Base-by-base conservation (phyloP, 1,284 basidiomycete species). In the Cerioporus squamosus region DNA sequence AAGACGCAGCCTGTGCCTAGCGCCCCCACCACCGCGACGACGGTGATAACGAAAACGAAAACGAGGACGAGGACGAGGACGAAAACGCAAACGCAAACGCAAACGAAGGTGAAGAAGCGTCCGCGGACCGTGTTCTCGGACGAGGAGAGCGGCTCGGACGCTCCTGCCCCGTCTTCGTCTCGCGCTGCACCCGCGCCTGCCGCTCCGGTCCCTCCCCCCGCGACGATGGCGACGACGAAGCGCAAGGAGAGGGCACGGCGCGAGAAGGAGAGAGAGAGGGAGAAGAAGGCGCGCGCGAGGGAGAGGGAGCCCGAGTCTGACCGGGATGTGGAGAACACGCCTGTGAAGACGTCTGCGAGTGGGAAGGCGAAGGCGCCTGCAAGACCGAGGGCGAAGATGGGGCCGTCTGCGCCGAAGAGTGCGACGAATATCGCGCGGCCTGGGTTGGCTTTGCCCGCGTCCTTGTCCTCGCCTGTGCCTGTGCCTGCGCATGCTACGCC, bases 391-490 rank as follows among this genome's bases (percentile, higher is more conserved):
- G 18, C 45, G 44, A 38, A 36, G 12, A 14, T n/a, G n/a, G n/a
- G n/a, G n/a, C n/a, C 45, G 3, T 38, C 50, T 10, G 50, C 62
- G 6, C 59, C 57, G 31, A 54, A 53, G 49, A 64, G 62, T 42
- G 59, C 62, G 51, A 64, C 62, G 44, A 64, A 64, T 46, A 50
- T 63, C 53, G 43, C 53, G 45, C 52, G 44, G 17, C 45, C 50
- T 12, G 26, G 38, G 6, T 18, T 24, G 15, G 23, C 33, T 24
- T 1, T 7, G 12, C n/a, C 26, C n/a, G n/a, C 31, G 18, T 31
- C 51, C 43, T 1, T 10, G 38, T 33, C 40, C 15, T 20, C 31
- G 14, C 7, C 33, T 14, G 33, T 14, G 33, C 5, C 3, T 29
- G 29, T 10, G 29, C 29, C 29, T 29, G 14, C 33, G 33, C 15